These are phyloP conservation scores for Russula sp. DNA, from an alignment of 768 basidiomycete genomes.

Conservation along the genomic window DNA sequence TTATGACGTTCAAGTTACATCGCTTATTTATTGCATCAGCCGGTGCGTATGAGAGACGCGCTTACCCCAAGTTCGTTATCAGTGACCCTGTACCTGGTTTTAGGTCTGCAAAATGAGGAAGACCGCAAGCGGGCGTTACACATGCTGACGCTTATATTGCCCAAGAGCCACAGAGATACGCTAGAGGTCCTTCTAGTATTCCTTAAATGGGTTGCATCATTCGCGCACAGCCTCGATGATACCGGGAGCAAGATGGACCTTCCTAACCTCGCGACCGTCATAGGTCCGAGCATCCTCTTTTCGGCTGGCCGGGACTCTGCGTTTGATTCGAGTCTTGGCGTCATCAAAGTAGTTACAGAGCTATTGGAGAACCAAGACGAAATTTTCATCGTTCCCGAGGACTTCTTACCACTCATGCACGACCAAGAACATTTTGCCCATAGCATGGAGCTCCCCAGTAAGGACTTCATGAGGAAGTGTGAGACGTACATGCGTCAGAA, in stretches of 20 bases:
- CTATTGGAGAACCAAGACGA: constrained; percentile 92
- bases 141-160: constrained; percentile 77
- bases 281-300: constrained; percentile 96
- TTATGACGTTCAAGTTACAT: constrained; percentile 93
- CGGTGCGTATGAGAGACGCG: constrained; percentile 46
- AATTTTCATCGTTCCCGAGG: constrained; percentile 90
- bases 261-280: constrained; percentile 91
- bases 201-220: constrained; percentile 98
- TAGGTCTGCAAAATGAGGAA: constrained; percentile 65
- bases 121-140: constrained; percentile 84
- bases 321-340: constrained; percentile 87
- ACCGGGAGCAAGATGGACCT: constrained; percentile 99
- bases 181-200: constrained; percentile 98
- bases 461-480: constrained; percentile 94
- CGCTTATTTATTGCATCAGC: constrained; percentile 83
- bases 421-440: constrained; percentile 92
- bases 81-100: constrained; percentile 29
- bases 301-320: constrained; percentile 79
- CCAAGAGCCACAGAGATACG: constrained; percentile 92
- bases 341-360: constrained; percentile 79
- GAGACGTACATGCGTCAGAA: constrained; percentile 82
- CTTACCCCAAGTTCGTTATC: neutral
- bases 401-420: constrained; percentile 78
- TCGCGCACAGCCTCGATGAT: constrained; percentile 95
- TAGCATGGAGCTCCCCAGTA: constrained; percentile 82